Conservation (phyloP, 129 eudicot species). For the Apium graveolens region DNA sequence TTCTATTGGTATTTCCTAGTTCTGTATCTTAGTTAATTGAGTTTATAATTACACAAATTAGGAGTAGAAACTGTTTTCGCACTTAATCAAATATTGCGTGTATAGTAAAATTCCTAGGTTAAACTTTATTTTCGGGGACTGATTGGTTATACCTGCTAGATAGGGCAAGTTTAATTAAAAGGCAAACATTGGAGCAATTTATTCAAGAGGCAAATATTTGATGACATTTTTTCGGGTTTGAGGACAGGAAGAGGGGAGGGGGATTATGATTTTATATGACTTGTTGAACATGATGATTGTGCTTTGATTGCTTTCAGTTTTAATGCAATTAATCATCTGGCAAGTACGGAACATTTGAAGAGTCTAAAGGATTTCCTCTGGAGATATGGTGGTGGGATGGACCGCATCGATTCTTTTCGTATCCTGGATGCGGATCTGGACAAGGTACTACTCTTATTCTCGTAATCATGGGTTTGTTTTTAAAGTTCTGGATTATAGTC, state of each 20-base stretch:
- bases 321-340: slow-evolving; percentile 66
- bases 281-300: neutral
- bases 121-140: neutral
- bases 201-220: neutral
- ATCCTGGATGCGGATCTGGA: slow-evolving; percentile 51
- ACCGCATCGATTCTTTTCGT: slow-evolving; percentile 46
- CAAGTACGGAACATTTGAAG: slow-evolving; percentile 66
- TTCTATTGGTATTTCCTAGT: neutral
- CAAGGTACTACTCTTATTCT: slow-evolving; percentile 41
- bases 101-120: neutral
- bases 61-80: neutral
- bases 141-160: neutral
- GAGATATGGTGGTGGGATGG: slow-evolving; percentile 85
- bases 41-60: neutral
- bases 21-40: neutral
- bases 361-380: slow-evolving; percentile 69
- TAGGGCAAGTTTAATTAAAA: neutral
- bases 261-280: neutral
- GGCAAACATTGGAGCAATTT: neutral
- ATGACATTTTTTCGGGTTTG: neutral
- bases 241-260: neutral
- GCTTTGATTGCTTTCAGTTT: slow-evolving; percentile 37
- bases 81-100: neutral
- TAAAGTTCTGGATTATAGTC: neutral
- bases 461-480: neutral